A percentile compares a stretch with the other conserved stretches of the same genome.
Evolutionary conservation across 2,329 filamentous ascomycete genomes (phyloP).

Genomic region (Fusarium penzigii): DNA sequence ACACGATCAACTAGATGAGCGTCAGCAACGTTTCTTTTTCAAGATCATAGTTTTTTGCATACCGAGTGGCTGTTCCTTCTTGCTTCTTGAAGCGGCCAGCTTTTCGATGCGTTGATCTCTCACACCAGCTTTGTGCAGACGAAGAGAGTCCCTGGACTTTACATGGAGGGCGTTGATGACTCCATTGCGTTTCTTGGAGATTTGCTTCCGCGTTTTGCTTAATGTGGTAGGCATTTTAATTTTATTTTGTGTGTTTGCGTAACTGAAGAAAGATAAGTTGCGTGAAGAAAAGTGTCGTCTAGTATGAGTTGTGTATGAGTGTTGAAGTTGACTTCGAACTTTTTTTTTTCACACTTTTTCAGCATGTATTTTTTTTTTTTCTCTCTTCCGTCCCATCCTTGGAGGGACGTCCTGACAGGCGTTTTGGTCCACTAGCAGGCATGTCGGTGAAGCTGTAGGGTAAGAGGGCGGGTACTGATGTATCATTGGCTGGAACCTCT

Average conservation of each 20-base stretch:
- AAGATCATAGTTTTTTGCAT: constrained; percentile 33
- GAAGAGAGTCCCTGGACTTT: constrained; percentile 82
- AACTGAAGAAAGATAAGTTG: too few relatives aligned
- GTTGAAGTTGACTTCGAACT: constrained; percentile 11
- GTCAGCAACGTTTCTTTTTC: constrained; percentile 9
- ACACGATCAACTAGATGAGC: constrained; percentile 38
- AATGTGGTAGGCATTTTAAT: constrained; percentile 76
- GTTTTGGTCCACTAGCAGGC: constrained; percentile 13
- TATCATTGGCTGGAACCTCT: constrained; percentile 5
- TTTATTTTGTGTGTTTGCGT: too few relatives aligned
- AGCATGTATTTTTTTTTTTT: neutral
- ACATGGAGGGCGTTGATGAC: constrained; percentile 77
- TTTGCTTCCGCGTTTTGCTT: constrained; percentile 83
- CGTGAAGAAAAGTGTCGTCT: too few relatives aligned
- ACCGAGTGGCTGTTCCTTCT: constrained; percentile 75
- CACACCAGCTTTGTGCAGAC: constrained; percentile 75
- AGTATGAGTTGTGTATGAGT: constrained; percentile 13
- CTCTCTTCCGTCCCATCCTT: too few relatives aligned
- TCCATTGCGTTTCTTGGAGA: constrained; percentile 81
- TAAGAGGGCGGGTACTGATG: constrained; percentile 16
- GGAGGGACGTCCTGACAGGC: neutral
- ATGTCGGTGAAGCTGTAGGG: neutral
- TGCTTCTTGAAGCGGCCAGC: constrained; percentile 67
- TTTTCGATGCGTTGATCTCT: constrained; percentile 82
- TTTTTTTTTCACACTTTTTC: constrained; percentile 20